Evolutionary conservation across 768 basidiomycete species (phyloP).

Genomic region (Mycena capillaripes): DNA sequence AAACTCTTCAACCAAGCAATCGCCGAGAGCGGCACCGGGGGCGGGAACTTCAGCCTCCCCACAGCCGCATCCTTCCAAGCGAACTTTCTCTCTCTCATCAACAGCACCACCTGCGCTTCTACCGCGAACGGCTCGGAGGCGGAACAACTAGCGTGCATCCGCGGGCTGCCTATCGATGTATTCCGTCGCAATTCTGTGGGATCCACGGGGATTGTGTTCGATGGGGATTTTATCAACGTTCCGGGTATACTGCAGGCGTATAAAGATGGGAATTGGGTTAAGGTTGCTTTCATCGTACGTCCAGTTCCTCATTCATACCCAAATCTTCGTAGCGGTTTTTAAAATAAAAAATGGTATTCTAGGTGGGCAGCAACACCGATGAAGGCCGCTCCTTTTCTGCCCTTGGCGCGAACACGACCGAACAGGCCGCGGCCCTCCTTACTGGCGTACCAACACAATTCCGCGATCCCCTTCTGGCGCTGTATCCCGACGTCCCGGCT

Average conservation of each 20-base stretch:
- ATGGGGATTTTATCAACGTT: slow-evolving; percentile 24
- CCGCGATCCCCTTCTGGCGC: slow-evolving; percentile 4
- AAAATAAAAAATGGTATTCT: neutral
- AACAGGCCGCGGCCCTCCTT: slow-evolving; percentile 9
- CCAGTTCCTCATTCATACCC: neutral
- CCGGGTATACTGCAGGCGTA: slow-evolving; percentile 13
- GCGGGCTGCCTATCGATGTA: slow-evolving; percentile 23
- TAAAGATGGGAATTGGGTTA: slow-evolving; percentile 19
- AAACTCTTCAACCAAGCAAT: slow-evolving; percentile 31
- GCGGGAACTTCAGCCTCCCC: slow-evolving; percentile 18
- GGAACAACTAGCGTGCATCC: slow-evolving; percentile 18
- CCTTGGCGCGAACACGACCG: slow-evolving; percentile 23
- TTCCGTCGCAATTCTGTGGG: slow-evolving; percentile 22
- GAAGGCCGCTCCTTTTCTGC: slow-evolving; percentile 14
- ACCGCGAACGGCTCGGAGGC: slow-evolving; percentile 12
- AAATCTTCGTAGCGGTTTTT: neutral
- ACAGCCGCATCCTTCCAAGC: neutral
- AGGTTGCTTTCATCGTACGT: slow-evolving; percentile 24
- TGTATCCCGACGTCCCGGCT: slow-evolving; percentile 28
- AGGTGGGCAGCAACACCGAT: slow-evolving; percentile 30
- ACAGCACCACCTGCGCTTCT: slow-evolving; percentile 19
- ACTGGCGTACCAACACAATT: neutral
- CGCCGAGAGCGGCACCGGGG: slow-evolving; percentile 19
- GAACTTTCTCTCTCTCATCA: slow-evolving; percentile 18
- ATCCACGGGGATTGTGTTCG: slow-evolving; percentile 25